Base-by-base conservation (phyloP, 257 asterid genomes). In the Solanum clarkiae region DNA sequence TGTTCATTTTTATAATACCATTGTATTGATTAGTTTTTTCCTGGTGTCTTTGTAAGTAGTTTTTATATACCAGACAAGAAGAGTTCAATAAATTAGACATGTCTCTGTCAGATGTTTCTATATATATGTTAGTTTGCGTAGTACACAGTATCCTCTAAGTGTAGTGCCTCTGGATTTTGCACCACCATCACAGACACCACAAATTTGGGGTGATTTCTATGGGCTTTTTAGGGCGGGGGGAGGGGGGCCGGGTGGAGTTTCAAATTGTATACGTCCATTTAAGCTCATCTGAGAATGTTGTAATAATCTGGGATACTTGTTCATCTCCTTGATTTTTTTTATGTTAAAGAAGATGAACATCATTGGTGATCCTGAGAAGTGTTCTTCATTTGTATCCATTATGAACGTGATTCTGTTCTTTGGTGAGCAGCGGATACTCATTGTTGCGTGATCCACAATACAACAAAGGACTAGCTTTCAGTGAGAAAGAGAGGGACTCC, bases 401-500 rank as follows among this genome's bases (percentile, higher is more conserved):
- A 55, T 79, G 26, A 75, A 82, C 81, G 29, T 26, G 45, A 65
- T 66, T 42, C 12, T 79, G 81, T 83, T 85, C 59, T 87, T 72
- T 77, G 77, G 77, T 79, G 56, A 87, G 87, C 82, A 97, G 99
- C 92, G 99, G 99, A 81, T 97, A 97, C 89, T 95, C 94, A 45
- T 92, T 97, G 93, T 85, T 97, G 97, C 97, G 99, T 4, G 98
- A 97, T 86, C 99, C 99, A 3, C 99, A 97, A 90, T 91, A 93
- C 90, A 97, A 97, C 91, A 97, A 97, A 89, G 99, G 99, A 84
- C 97, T 97, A 66, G 98, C 98, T 71, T 97, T 97, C 75, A 88
- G 92, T 5, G 94, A 95, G 90, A 97, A 87, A 88, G 99, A 97
- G 89, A 93, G 97, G 91, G 99, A 95, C 89, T 95, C 99, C 7